Base-by-base conservation (phyloP, 768 basidiomycete species). In the Trametopsis cervina region DNA sequence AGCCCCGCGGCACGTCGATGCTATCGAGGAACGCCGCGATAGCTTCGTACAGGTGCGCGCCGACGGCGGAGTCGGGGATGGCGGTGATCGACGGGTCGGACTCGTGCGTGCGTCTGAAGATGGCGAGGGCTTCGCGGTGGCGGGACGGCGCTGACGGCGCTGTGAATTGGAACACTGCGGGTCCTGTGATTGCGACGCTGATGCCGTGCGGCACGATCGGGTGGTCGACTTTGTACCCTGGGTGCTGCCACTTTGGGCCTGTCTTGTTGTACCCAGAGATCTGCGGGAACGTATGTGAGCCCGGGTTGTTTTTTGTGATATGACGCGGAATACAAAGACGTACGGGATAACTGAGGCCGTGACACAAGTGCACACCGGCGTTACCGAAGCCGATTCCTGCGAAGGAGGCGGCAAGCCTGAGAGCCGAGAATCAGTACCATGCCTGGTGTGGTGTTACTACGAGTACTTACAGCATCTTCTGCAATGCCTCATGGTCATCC, bases 361-460 rank as follows among this genome's bases (percentile, higher is more conserved):
- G 90, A 56, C 89, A 91, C 44, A 94, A 61, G 65, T 93, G 91
- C 3, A 93, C 89, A 4, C 91, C 92, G 9, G 93, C 92, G 59
- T 92, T 93, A 25, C 92, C 91, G 56, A 94, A 94, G 1, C 94
- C 93, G 40, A 95, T 95, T 26, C 94, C 94, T 53, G 94, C 94
- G 52, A 95, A 93, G 11, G 92, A 92, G 11, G 93, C 79, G 1
- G 93, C 93, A 50, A 97, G 72, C 25, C 91, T 93, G 52, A 2
- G 7, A 29, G 39, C 6, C 27, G 6, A 41, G 24, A 33, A 1
- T 7, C 24, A 13, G 37, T 22, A 38, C 13, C 33, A 10, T 36
- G 20, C 2, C 33, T 7, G 39, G 13, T 24, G n/a, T 44, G 39
- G 13, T 17, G 10, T 3, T 21, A 40, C 27, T 12, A 44, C 17